Conservation (phyloP, 805 yeast genomes). For the Candida sonorensis region DNA sequence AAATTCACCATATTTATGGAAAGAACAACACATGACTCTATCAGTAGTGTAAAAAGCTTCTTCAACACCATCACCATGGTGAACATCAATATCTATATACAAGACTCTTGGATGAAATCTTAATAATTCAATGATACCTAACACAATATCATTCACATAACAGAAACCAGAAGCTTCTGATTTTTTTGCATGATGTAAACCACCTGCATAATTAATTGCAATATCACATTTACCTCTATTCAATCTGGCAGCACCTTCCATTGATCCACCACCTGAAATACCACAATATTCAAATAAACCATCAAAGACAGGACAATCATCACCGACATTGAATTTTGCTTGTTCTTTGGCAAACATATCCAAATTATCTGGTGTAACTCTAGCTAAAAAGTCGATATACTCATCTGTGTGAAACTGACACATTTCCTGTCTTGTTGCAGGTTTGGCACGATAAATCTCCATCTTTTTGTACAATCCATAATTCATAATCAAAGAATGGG, state of each 20-base stretch:
- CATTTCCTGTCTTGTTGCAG: conserved; percentile 97
- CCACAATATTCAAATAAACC: conserved; percentile 72
- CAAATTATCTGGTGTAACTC: conserved; percentile 89
- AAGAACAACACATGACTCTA: conserved; percentile 83
- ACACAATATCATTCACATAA: conserved; percentile 82
- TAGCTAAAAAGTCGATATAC: conserved; percentile 83
- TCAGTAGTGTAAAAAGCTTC: conserved; percentile 92
- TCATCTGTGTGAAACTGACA: conserved; percentile 98
- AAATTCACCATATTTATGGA: conserved; percentile 89
- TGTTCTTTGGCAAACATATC: conserved; percentile 84
- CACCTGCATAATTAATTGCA: conserved; percentile 92
- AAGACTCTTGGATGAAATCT: conserved; percentile 81
- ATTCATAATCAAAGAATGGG: conserved; percentile 94
- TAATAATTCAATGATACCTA: conserved; percentile 73
- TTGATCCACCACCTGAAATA: conserved; percentile 81
- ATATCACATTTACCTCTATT: conserved; percentile 80
- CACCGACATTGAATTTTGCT: conserved; percentile 91
- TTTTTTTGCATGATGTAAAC: conserved; percentile 89
- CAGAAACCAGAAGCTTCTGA: conserved; percentile 88
- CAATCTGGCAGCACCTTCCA: conserved; percentile 84
- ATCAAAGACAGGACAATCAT: conserved; percentile 83
- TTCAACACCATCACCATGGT: conserved; percentile 94
- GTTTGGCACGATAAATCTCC: conserved; percentile 96
- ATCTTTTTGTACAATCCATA: conserved; percentile 93
- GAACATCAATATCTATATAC: conserved; percentile 85